Conservation (phyloP, 352 stramenopile species). For the Sclerospora graminicola region DNA sequence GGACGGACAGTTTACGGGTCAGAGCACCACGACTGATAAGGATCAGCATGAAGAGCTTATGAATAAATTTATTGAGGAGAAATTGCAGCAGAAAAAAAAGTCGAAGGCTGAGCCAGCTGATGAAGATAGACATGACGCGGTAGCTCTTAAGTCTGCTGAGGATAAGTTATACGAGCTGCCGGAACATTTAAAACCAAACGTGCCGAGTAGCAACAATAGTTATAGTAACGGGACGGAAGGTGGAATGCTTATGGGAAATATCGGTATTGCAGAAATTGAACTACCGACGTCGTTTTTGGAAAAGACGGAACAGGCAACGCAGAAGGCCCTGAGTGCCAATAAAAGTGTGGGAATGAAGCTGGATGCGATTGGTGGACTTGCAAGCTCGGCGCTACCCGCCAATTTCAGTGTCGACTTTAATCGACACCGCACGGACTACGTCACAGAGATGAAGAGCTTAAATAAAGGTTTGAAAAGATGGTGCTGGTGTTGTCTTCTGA, state of each 20-base stretch:
- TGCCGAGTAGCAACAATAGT: slow-evolving; percentile 22
- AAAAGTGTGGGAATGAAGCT: not conserved
- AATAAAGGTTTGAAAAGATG: slow-evolving; percentile 29
- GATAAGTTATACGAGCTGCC: slow-evolving; percentile 60
- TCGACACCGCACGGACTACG: slow-evolving; percentile 51
- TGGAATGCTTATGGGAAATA: slow-evolving; percentile 65
- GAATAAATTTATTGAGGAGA: slow-evolving; percentile 79
- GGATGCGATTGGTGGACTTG: slow-evolving; percentile 19
- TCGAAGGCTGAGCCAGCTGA: not conserved
- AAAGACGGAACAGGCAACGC: slow-evolving; percentile 39
- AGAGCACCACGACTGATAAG: slow-evolving; percentile 43
- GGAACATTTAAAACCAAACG: slow-evolving; percentile 39
- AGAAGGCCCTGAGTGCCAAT: slow-evolving; percentile 26
- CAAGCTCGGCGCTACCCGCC: slow-evolving; percentile 44
- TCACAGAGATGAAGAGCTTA: slow-evolving; percentile 58
- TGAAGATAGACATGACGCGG: not conserved
- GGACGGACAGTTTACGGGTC: slow-evolving; percentile 72
- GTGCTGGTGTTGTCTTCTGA: not conserved
- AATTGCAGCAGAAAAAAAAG: slow-evolving; percentile 35
- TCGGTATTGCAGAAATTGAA: slow-evolving; percentile 74
- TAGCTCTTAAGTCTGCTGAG: slow-evolving; percentile 29
- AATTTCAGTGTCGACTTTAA: slow-evolving; percentile 80
- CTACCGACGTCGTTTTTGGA: slow-evolving; percentile 44
- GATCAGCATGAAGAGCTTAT: slow-evolving; percentile 77
- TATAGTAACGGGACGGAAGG: slow-evolving; percentile 36